These are phyloP conservation scores for Sonneratia caseolaris DNA, from an alignment of 345 rosid genomes.

Conservation along the genomic window DNA sequence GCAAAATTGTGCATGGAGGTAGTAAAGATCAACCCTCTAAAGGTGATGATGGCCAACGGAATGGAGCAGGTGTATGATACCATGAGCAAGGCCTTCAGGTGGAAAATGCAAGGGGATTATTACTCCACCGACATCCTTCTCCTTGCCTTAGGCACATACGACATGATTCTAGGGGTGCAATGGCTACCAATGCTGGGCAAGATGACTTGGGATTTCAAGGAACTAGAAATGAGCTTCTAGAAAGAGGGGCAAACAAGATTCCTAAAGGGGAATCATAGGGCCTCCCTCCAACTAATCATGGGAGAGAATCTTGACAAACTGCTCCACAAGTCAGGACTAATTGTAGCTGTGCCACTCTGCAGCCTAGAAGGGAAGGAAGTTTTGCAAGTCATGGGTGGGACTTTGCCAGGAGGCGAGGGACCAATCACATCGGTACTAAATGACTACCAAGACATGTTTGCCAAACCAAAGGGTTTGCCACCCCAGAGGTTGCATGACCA, in stretches of 20 bases:
- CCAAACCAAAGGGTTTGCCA: not conserved
- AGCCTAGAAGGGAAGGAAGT: no score
- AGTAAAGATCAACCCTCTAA: not conserved
- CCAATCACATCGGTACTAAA: not conserved
- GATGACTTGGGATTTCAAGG: not conserved
- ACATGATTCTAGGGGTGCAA: not conserved
- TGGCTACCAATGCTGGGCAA: not conserved
- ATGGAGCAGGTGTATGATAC: no score
- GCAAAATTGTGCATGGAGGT: not conserved
- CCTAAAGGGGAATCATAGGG: not conserved
- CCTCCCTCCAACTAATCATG: not conserved
- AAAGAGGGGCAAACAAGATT: not conserved
- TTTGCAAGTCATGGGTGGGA: no score
- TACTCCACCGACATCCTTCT: not conserved
- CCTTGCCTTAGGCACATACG: not conserved
- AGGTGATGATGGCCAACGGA: not conserved
- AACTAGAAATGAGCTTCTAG: not conserved
- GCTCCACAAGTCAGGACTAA: no score
- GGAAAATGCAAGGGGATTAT: not conserved
- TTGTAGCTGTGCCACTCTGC: not conserved
- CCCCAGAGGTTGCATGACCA: not conserved
- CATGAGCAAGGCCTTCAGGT: not conserved
- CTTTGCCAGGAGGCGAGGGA: no score
- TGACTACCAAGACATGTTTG: not conserved
- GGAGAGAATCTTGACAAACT: not conserved